Conservation (phyloP, 139 green algal species). For the Volvox reticuliferus region DNA sequence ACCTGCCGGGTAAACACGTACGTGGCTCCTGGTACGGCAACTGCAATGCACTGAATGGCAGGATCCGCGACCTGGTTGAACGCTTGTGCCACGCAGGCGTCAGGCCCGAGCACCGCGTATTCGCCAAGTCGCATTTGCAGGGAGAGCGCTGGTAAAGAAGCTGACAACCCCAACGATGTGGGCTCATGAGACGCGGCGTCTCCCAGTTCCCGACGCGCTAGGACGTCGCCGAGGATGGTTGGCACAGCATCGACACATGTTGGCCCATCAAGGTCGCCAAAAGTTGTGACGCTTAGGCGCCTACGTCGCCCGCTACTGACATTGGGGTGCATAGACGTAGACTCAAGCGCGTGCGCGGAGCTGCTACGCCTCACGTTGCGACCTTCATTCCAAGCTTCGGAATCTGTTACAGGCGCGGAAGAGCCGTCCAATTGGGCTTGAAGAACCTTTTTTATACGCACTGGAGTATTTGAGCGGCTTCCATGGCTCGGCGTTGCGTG, state of each 20-base stretch:
- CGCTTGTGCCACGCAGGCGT: neutral
- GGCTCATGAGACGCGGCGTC: neutral
- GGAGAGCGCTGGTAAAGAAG: neutral
- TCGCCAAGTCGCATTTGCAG: neutral
- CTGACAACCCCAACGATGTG: too few relatives aligned
- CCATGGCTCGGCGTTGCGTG: slow-evolving; percentile 18
- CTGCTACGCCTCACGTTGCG: neutral
- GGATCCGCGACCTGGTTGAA: neutral
- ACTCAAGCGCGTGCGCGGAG: neutral
- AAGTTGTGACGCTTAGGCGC: slow-evolving; percentile 23
- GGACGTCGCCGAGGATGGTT: neutral
- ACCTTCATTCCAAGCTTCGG: neutral
- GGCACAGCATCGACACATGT: neutral
- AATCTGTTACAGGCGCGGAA: neutral
- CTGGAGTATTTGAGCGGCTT: neutral
- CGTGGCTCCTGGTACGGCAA: neutral
- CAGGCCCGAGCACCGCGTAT: neutral
- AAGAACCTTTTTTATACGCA: neutral
- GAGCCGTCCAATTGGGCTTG: neutral
- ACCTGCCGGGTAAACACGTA: slow-evolving; percentile 1
- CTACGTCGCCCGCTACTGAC: neutral
- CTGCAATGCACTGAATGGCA: neutral
- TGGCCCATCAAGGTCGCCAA: neutral
- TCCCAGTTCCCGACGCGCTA: neutral
- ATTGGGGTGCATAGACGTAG: neutral